Base-by-base conservation (phyloP, 2,329 filamentous ascomycete species). In the Periconia digitata region DNA sequence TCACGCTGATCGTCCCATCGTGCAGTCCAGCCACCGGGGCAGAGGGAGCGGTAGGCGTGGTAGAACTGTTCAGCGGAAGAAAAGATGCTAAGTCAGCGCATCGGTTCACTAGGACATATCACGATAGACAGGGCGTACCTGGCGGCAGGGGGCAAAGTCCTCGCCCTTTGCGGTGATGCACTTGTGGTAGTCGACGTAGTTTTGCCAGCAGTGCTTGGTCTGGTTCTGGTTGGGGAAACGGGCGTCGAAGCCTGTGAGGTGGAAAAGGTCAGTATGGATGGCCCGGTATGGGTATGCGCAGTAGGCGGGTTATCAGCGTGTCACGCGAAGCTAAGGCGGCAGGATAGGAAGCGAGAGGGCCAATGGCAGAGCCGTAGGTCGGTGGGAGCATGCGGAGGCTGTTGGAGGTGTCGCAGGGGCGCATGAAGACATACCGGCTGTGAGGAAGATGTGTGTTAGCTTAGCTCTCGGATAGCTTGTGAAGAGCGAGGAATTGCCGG, bases 121-220 rank as follows among this genome's bases (percentile, higher is more conserved):
- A n/a, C n/a, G n/a, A n/a, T n/a, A n/a, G n/a, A n/a, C n/a, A n/a
- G n/a, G n/a, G n/a, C 56, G 60, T 86, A 96, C 92, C 87, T 96
- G 92, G 71, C 86, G 87, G 88, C 92, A 97, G 60, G 92, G 92
- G 67, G 89, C 87, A 76, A 97, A 97, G 73, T 96, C 92, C 82
- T 97, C 92, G 77, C 92, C 92, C 85, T 97, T 97, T 79, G 92
- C 92, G 73, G 87, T 81, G 77, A 96, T 91, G 83, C 94, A 99
- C 85, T 99, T 99, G 86, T 99, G 90, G 84, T 99, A 97, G 79
- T 99, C 94, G 81, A 99, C 94, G 80, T 99, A 99, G 85, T 99
- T 99, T 78, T 99, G 95, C 94, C 94, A 99, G 90, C 94, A 99
- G 85, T 99, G 92, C 88, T 96, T 96, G 79, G 92, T 86, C 76